Conservation (phyloP, 805 yeast species). For the Groenewaldozyma salmanticensis region DNA sequence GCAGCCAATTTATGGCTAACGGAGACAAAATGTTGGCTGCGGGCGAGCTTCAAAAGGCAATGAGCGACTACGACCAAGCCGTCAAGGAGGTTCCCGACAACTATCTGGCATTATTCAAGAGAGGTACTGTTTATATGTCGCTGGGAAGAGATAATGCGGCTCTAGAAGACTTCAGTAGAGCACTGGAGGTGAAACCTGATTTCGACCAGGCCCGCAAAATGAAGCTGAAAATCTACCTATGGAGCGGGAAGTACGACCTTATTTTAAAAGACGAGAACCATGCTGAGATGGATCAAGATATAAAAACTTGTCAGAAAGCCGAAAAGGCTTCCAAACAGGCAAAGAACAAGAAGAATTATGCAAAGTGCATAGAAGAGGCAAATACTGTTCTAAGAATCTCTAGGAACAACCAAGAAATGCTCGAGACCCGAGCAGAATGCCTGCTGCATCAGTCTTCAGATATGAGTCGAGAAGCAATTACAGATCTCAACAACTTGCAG, state of each 20-base stretch:
- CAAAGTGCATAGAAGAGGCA: conserved; percentile 19
- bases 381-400: conserved; percentile 22
- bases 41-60: conserved; percentile 12
- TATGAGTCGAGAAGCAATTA: conserved; percentile 25
- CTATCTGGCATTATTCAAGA: conserved; percentile 26
- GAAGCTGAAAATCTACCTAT: conserved; percentile 24
- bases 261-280: conserved; percentile 18
- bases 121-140: conserved; percentile 29
- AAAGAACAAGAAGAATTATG: conserved; percentile 11
- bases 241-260: conserved; percentile 22
- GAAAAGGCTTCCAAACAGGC: conserved; percentile 11
- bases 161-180: conserved; percentile 26
- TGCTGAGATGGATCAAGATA: conserved; percentile 10
- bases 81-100: conserved; percentile 20
- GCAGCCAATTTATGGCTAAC: background rate
- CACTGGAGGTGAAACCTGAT: conserved; percentile 25
- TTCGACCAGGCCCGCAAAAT: conserved; percentile 29
- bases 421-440: conserved; percentile 27
- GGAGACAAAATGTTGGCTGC: conserved; percentile 10
- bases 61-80: conserved; percentile 20
- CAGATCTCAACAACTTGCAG: conserved; percentile 26
- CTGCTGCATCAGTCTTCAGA: conserved; percentile 21
- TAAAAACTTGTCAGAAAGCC: conserved; percentile 12
- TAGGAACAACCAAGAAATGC: conserved; percentile 19
- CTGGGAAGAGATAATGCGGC: conserved; percentile 28